phyloP scores from a whole-genome alignment of 1,284 basidiomycete species.

The Sanghuangporus baumii region DNA sequence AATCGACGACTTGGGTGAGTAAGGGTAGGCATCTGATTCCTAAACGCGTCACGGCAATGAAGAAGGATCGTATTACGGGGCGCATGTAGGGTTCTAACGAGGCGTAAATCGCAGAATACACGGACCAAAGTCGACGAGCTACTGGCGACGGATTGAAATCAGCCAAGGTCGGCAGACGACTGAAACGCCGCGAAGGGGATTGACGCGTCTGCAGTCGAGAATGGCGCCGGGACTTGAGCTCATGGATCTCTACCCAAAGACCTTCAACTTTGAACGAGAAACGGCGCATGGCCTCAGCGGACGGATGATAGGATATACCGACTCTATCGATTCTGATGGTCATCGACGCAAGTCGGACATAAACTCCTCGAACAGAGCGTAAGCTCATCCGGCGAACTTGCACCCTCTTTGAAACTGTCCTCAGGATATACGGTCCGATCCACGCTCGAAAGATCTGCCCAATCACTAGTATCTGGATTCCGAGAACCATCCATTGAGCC shows the following conservation, averaged over 20 bases:
- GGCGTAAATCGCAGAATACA: conserved; percentile 38
- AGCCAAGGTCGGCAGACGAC: conserved; percentile 41
- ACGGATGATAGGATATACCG: conserved; percentile 48
- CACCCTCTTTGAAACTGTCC: conserved; percentile 52
- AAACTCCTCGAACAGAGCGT: conserved; percentile 69
- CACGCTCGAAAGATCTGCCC: conserved; percentile 57
- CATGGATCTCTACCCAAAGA: conserved; percentile 44
- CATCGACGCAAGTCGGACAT: conserved; percentile 48
- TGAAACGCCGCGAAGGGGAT: conserved; percentile 26
- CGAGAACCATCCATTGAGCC: conserved; percentile 39
- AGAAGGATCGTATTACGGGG: conserved; percentile 50
- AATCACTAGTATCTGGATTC: conserved; percentile 43
- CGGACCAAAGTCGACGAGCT: conserved; percentile 42
- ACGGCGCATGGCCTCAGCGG: conserved; percentile 40
- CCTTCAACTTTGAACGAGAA: conserved; percentile 58
- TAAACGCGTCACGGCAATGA: conserved; percentile 49
- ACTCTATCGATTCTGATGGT: conserved; percentile 62
- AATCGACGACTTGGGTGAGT: conserved; percentile 57
- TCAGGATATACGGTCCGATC: conserved; percentile 56
- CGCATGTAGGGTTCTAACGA: conserved; percentile 53
- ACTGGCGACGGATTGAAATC: conserved; percentile 52
- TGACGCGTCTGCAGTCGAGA: conserved; percentile 1
- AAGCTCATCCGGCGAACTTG: conserved; percentile 66
- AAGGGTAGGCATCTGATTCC: conserved; percentile 58
- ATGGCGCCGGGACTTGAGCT: conserved; percentile 23